Base-by-base conservation (phyloP, 768 basidiomycete genomes). In the Leccinum subtestaceum region DNA sequence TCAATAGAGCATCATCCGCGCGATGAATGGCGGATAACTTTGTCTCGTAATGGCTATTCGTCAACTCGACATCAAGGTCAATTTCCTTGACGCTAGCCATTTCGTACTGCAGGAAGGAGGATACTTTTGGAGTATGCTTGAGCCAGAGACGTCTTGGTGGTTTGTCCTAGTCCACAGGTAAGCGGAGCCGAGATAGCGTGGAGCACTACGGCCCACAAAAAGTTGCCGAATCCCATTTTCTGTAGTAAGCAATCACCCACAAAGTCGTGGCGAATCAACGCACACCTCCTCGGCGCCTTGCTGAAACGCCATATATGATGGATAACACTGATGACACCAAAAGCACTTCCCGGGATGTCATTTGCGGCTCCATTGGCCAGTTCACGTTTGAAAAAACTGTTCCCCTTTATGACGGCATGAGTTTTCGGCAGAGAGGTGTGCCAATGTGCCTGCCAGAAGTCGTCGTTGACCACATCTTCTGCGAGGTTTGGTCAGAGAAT, bases 1-100 rank as follows among this genome's bases (percentile, higher is more conserved):
- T 32, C 17, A 68, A 52, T 5, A 68, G 45, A 5, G 57, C 40
- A 31, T 68, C 58, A 10, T 68, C 67, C 9, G 62, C 52, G 19
- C n/a, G 55, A 47, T 68, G 67, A 36, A 64, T 47, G 4, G 36
- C 19, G 32, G 61, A 46, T n/a, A 59, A 13, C 13, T 43, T 43
- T 4, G 38, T 60, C 15, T 52, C 63, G 25, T 32, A 50, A 32
- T 32, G 36, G 57, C 53, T 34, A 36, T 60, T n/a, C 21, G 43
- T 7, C 36, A 47, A 54, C 57, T 61, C 55, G 29, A 49, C 23
- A 27, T 46, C 50, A 4, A 45, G 34, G 34, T 48, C 49, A 29
- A 43, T 12, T 6, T 36, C 59, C 52, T 63, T 48, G 8, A 21
- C 3, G 43, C 25, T 34, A 11, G 13, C 21, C 66, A 67, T 67